Evolutionary conservation across 1,284 basidiomycete species (phyloP).

Genomic region (Acaromyces ingoldii): DNA sequence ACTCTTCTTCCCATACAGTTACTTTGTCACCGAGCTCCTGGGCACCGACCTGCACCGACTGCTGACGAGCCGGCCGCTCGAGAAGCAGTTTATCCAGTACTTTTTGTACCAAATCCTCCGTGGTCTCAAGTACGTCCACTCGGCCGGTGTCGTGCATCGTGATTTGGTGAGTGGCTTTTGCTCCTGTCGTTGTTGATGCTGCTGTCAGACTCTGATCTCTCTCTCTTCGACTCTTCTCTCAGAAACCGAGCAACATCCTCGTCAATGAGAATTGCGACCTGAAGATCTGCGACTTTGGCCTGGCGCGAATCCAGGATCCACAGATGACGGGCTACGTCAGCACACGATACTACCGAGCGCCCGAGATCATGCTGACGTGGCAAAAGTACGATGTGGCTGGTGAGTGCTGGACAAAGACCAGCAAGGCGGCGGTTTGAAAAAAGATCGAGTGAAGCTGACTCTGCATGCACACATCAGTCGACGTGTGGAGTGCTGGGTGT

Average conservation of each 20-base stretch:
- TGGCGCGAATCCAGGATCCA: constrained; percentile 86
- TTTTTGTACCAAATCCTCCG: constrained; percentile 98
- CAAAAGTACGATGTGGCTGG: constrained; percentile 94
- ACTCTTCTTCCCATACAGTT: constrained; percentile 56
- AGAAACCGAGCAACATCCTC: constrained; percentile 99
- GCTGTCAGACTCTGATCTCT: not conserved
- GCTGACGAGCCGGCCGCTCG: constrained; percentile 88
- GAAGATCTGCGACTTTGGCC: constrained; percentile 98
- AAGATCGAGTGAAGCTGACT: too few relatives aligned
- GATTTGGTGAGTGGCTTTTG: constrained; percentile 57
- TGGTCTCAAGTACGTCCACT: constrained; percentile 98
- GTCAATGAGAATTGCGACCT: constrained; percentile 99
- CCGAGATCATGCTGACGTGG: constrained; percentile 99
- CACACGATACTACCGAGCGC: constrained; percentile 95
- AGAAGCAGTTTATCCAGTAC: constrained; percentile 99
- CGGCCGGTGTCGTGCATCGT: constrained; percentile 95
- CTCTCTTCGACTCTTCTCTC: not conserved
- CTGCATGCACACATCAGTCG: too few relatives aligned
- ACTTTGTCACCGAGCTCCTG: constrained; percentile 98
- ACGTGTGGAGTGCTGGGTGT: constrained; percentile 98
- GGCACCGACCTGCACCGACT: constrained; percentile 97
- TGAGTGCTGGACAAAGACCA: constrained; percentile 10
- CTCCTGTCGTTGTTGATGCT: not conserved
- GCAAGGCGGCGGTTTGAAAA: too few relatives aligned
- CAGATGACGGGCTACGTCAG: constrained; percentile 99